Conservation (phyloP, 2,329 filamentous ascomycete species). For the Arthrobotrys pseudoclavata region DNA sequence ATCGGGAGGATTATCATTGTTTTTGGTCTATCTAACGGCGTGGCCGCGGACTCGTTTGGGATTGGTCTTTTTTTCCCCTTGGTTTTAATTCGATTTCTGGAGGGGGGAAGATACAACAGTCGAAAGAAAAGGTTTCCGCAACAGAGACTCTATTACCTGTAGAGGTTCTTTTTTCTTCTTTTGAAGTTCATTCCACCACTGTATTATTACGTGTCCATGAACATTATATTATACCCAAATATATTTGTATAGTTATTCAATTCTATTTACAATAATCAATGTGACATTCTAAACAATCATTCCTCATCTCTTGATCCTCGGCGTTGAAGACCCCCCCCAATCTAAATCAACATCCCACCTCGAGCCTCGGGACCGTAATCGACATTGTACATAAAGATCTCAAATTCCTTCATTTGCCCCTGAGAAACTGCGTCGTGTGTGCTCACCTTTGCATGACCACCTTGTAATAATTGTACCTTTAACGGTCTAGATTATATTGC, state of each 20-base stretch:
- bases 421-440: conserved; percentile 44
- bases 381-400: not conserved
- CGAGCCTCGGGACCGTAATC: not conserved
- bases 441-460: conserved; percentile 29
- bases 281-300: not conserved
- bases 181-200: conserved; percentile 30
- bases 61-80: conserved; percentile 19
- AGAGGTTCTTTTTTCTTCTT: conserved; percentile 2
- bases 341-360: not conserved
- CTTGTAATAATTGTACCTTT: conserved; percentile 29
- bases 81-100: conserved; percentile 27
- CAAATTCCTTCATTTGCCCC: conserved; percentile 26
- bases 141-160: conserved; percentile 31
- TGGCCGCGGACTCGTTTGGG: conserved; percentile 27
- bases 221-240: conserved; percentile 51
- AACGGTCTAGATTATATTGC: conserved; percentile 28
- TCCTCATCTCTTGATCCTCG: not conserved
- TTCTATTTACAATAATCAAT: conserved; percentile 5
- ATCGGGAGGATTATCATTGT: conserved; percentile 4
- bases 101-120: conserved; percentile 11
- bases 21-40: conserved; percentile 28
- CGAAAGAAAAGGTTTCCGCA: conserved; percentile 17
- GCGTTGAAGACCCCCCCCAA: not conserved
- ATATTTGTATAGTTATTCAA: conserved; percentile 49
- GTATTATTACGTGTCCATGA: conserved; percentile 59